Base-by-base conservation (phyloP, 371 early-diverging fungal genomes). In the Quaeritorhiza haematococci region DNA sequence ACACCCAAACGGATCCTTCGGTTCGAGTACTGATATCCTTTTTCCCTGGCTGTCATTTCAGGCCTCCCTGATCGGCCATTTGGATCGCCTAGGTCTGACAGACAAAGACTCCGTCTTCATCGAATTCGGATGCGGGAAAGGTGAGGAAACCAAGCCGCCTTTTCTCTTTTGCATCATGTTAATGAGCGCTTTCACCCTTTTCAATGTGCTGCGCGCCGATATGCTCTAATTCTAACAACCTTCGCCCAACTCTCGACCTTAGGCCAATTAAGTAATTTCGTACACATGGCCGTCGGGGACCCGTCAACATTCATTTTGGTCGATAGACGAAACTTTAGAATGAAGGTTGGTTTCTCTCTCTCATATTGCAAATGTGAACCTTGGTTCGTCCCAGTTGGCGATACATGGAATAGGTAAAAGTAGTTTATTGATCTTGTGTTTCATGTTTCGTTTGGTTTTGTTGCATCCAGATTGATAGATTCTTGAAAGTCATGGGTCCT, bases 71-170 rank as follows among this genome's bases (percentile, higher is more conserved):
- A 45, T 92, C 3, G 91, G 90, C 3, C 89, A 92, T 50, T 75
- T 93, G 79, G 74, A 76, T 15, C 63, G 72, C 13, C 66, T 70
- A 24, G 73, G 77, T 0, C 78, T 90, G 74, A 63, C 91, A 50
- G 56, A 65, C 3, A 33, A 59, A 7, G 74, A 84, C 33, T 75
- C 77, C 30, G 79, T 79, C 28, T 90, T 84, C 68, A 71, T 86
- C 32, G 93, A 93, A 66, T 91, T 92, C 73, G 93, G 92, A 17
- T 85, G 88, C 26, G 93, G 92, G 5, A 86, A 82, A 69, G 88
- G 83, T 70, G 67, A 15, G 46, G n/a, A n/a, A n/a, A n/a, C n/a
- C n/a, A n/a, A n/a, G n/a, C n/a, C n/a, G n/a, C n/a, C n/a, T n/a
- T n/a, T n/a, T n/a, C n/a, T n/a, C 3, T 6, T 10, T 26, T 4